Conservation (phyloP, 345 rosid genomes). For the Hypericum androsaemum region DNA sequence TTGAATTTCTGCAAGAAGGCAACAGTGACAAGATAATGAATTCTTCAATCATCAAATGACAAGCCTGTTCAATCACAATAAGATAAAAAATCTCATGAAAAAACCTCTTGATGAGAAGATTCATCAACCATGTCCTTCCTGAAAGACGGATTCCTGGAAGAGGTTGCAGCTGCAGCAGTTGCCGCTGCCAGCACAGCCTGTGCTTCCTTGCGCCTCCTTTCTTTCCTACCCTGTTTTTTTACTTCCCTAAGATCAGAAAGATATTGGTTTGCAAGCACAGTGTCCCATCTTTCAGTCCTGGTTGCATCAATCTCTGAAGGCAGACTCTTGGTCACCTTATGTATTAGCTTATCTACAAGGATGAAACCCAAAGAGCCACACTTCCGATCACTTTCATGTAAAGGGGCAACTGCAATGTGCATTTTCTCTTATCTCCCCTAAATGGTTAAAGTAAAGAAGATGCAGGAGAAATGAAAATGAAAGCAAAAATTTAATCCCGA, state of each 20-base stretch:
- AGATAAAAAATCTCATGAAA: constrained; percentile 8
- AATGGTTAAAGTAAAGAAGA: no score
- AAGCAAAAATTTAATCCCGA: no score
- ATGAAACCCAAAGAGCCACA: no score
- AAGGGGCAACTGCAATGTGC: no score
- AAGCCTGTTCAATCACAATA: background rate
- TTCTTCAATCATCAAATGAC: background rate
- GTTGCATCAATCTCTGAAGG: constrained; percentile 67
- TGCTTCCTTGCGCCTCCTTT: constrained; percentile 86
- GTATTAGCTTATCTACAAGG: constrained; percentile 52
- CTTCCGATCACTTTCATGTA: no score
- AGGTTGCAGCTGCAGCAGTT: constrained; percentile 94
- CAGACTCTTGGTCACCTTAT: constrained; percentile 43
- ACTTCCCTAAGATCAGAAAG: constrained; percentile 75
- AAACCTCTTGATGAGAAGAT: constrained; percentile 59
- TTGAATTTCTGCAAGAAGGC: constrained; percentile 36
- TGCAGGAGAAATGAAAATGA: no score
- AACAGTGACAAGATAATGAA: background rate
- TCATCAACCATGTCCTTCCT: constrained; percentile 80
- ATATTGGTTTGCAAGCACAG: constrained; percentile 67
- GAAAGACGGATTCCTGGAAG: constrained; percentile 76
- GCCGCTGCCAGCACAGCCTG: constrained; percentile 98
- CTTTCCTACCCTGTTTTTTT: constrained; percentile 93
- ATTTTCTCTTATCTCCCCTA: no score
- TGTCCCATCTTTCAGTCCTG: constrained; percentile 63